These are phyloP conservation scores for Acrodontium crateriforme DNA, from an alignment of 2,329 filamentous ascomycete species.

Conservation along the genomic window DNA sequence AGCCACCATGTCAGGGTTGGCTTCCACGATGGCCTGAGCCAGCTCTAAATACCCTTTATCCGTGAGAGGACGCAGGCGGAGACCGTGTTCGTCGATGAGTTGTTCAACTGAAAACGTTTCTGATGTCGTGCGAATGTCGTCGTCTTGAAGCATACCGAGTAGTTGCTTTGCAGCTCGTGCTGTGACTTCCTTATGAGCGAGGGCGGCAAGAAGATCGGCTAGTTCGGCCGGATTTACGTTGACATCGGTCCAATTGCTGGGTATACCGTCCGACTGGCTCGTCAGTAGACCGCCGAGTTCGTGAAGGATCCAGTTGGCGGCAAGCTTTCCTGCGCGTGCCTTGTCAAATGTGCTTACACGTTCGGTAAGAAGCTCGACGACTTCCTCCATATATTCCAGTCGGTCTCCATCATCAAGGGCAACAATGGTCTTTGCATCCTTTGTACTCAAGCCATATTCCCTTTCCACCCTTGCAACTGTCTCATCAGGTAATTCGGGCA, in stretches of 20 bases:
- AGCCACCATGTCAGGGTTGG: conserved; percentile 43
- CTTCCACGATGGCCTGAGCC: conserved; percentile 38
- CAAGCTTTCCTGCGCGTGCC: conserved; percentile 29
- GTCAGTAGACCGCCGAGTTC: conserved; percentile 37
- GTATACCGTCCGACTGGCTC: conserved; percentile 13
- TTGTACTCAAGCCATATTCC: conserved; percentile 56
- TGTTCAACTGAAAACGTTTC: conserved; percentile 25
- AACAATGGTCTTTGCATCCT: conserved; percentile 72
- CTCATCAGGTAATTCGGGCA: conserved; percentile 61
- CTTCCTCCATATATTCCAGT: conserved; percentile 66
- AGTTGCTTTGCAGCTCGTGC: conserved; percentile 47
- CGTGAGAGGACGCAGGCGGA: conserved; percentile 42
- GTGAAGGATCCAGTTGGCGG: conserved; percentile 47
- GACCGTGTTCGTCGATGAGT: conserved; percentile 43
- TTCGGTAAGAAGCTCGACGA: conserved; percentile 38
- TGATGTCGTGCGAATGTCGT: conserved; percentile 24
- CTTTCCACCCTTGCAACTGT: conserved; percentile 39
- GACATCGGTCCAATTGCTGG: conserved; percentile 28
- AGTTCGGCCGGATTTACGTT: conserved; percentile 27
- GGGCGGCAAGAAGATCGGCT: conserved; percentile 28
- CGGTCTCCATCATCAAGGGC: conserved; percentile 65
- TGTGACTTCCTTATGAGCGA: conserved; percentile 32
- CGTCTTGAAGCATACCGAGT: conserved; percentile 41
- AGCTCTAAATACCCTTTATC: conserved; percentile 41
- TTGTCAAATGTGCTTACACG: conserved; percentile 13